Conservation (phyloP, 208 protist genomes). For the Phytomonas sp. region DNA sequence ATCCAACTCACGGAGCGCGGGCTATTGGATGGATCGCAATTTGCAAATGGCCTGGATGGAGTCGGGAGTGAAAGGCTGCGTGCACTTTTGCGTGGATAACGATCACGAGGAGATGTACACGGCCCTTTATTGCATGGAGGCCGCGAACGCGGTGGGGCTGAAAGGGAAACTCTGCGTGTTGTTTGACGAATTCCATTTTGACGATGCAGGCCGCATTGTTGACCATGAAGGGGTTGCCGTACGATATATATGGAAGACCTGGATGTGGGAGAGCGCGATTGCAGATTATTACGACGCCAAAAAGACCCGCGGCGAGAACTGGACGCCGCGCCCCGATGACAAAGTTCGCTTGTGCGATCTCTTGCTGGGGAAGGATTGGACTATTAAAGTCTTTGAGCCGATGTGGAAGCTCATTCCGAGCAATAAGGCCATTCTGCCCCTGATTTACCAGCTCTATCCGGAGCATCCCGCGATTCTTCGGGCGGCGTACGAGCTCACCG, state of each 20-base stretch:
- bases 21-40: slow-evolving; percentile 47
- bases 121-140: slow-evolving; percentile 68
- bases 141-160: slow-evolving; percentile 59
- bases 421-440: slow-evolving; percentile 88
- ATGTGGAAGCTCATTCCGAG: slow-evolving; percentile 90
- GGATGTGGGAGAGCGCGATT: slow-evolving; percentile 88
- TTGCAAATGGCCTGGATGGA: slow-evolving; percentile 53
- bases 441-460: slow-evolving; percentile 78
- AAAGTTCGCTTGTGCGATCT: slow-evolving; percentile 84
- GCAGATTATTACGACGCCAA: slow-evolving; percentile 53
- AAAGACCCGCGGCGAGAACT: slow-evolving; percentile 49
- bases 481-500: slow-evolving; percentile 59
- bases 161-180: slow-evolving; percentile 79
- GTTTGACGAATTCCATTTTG: slow-evolving; percentile 86
- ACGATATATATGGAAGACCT: slow-evolving; percentile 85
- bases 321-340: slow-evolving; percentile 51
- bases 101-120: slow-evolving; percentile 87
- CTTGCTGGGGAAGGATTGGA: slow-evolving; percentile 60
- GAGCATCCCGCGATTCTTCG: slow-evolving; percentile 65
- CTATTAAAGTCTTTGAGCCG: slow-evolving; percentile 79
- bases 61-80: slow-evolving; percentile 51
- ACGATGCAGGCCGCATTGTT: slow-evolving; percentile 55
- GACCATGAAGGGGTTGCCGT: slow-evolving; percentile 73
- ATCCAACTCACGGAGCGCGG: slow-evolving; percentile 46
- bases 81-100: slow-evolving; percentile 85